A percentile compares a stretch with the other conserved stretches of the same genome.
Conservation (phyloP, 2,329 filamentous ascomycete species). For the Arthrobotrys megalospora region DNA sequence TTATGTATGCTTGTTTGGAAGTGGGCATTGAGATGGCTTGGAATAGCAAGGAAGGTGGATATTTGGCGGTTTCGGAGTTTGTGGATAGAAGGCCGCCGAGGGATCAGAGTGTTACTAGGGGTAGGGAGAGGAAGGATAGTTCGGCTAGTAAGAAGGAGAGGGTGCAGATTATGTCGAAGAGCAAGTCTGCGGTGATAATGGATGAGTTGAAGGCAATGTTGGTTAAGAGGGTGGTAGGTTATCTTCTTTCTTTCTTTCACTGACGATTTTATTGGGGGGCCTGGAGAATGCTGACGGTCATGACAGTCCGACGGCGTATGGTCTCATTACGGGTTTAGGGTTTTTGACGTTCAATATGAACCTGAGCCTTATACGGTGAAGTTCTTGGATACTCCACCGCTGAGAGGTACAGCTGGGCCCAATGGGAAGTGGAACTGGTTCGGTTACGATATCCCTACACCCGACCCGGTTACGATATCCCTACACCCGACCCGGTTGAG, state of each 20-base stretch:
- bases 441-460: background rate
- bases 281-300: background rate
- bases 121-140: background rate
- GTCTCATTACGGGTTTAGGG: background rate
- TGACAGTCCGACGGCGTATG: background rate
- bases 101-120: too few species aligned
- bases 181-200: too few species aligned
- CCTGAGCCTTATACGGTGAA: background rate
- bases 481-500: too few species aligned
- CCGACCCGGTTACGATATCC: background rate
- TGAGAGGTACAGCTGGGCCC: background rate
- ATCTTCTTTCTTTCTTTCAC: background rate
- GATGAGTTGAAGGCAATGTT: too few species aligned
- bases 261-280: background rate
- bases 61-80: background rate
- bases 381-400: background rate
- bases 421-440: background rate
- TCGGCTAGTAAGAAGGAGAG: too few species aligned
- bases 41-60: background rate
- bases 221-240: background rate
- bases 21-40: constrained; percentile 16
- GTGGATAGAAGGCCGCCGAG: background rate
- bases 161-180: too few species aligned
- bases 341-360: constrained; percentile 10
- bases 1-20: constrained; percentile 33